Base-by-base conservation (phyloP, 768 basidiomycete genomes). In the Lactarius deliciosus region DNA sequence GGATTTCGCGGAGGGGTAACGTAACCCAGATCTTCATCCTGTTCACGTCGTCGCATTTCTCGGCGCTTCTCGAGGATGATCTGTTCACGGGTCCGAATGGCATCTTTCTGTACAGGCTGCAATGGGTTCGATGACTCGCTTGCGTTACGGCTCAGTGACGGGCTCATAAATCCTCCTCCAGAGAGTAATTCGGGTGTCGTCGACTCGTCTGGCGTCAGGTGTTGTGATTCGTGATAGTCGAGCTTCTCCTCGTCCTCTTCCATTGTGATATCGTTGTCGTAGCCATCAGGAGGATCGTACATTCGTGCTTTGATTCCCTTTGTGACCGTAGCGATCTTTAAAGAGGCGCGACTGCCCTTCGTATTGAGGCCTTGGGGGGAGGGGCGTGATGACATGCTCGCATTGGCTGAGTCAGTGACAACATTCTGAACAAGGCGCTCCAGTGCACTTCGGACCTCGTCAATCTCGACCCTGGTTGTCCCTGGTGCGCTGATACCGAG, bases 51-150 rank as follows among this genome's bases (percentile, higher is more conserved):
- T 53, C 86, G 79, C 56, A 85, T 83, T 73, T 87, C 82, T 22
- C 90, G 80, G 67, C 89, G 80, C 77, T 86, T 90, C 76, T 89
- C 86, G 32, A 87, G 75, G 68, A 92, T 90, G 58, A 90, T 74
- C 65, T 86, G 83, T 72, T 92, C 90, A 22, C 89, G 82, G 32
- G 74, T 76, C 32, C 77, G 82, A 71, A 89, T 90, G 34, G 86
- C 88, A 72, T 90, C 85, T 73, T 88, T 91, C 1, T 83, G 81
- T 22, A 85, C 83, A 2, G 82, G 79, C 1, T 84, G 84, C 47
- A 64, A 47, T 30, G 82, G 71, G 16, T 76, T 76, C 11, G 82
- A 82, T 16, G 83, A 74, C 25, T 77, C 76, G 70, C 82, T 83
- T 41, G 76, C 77, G 61, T 68, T 78, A 62, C 83, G 78, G 72